Conservation (phyloP, 371 early-diverging fungal genomes). For the Mucor piriformis region DNA sequence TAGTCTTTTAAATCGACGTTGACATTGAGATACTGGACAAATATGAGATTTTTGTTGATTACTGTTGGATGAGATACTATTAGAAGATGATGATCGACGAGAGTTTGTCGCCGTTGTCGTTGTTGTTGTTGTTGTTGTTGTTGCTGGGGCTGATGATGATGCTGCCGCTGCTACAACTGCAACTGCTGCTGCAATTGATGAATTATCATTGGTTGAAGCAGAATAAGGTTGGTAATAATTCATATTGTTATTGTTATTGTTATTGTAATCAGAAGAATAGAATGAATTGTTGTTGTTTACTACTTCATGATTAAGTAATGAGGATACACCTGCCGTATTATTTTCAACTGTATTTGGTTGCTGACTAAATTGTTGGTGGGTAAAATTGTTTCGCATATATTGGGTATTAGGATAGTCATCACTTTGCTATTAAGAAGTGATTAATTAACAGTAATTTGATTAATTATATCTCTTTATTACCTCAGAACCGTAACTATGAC, state of each 20-base stretch:
- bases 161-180: constrained; percentile 11
- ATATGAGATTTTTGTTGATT: constrained; percentile 44
- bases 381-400: constrained; percentile 18
- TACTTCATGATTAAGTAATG: constrained; percentile 29
- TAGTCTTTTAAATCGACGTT: constrained; percentile 72
- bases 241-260: not conserved
- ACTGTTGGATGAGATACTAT: constrained; percentile 4
- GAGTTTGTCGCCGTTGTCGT: not conserved
- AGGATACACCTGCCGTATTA: constrained; percentile 7
- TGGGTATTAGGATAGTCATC: constrained; percentile 11
- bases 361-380: constrained; percentile 9
- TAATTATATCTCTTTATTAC: not conserved
- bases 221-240: not conserved
- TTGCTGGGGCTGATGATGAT: constrained; percentile 1
- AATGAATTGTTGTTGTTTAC: not conserved
- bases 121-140: constrained; percentile 1
- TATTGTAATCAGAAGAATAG: not conserved
- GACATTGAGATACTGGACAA: constrained; percentile 58
- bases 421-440: constrained; percentile 3
- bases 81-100: constrained; percentile 1
- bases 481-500: constrained; percentile 13
- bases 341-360: not conserved
- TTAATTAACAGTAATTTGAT: not conserved
- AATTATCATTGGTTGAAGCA: not conserved
- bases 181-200: constrained; percentile 8